Evolutionary conservation across 2,329 filamentous ascomycete species (phyloP).

Genomic region (Fusarium sp.): DNA sequence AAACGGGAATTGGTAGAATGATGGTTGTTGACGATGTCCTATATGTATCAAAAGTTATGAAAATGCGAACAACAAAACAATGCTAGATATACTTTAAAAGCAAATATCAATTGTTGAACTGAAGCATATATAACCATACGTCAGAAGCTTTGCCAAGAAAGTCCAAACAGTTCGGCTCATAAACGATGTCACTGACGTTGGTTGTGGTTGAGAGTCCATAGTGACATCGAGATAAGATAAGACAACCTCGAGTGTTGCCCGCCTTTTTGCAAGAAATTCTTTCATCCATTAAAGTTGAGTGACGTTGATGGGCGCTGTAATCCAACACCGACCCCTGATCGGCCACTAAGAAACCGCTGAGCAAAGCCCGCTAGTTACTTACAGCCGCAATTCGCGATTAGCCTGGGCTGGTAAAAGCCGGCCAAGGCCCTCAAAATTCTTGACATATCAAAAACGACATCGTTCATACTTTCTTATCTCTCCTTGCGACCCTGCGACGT

Average conservation of each 20-base stretch:
- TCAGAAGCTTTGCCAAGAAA: not conserved
- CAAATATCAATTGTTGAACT: not conserved
- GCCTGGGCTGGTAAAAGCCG: constrained; percentile 5
- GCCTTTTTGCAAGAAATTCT: constrained; percentile 23
- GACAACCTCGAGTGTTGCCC: not conserved
- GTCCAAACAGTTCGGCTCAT: not conserved
- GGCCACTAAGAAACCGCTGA: constrained; percentile 28
- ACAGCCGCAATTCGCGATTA: constrained; percentile 37
- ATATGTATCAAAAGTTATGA: not conserved
- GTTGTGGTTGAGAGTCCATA: not conserved
- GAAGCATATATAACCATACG: not conserved
- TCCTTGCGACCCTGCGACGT: constrained; percentile 32
- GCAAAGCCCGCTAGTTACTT: constrained; percentile 18
- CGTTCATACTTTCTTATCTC: constrained; percentile 26
- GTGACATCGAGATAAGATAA: constrained; percentile 19
- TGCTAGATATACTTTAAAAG: no score
- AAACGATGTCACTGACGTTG: constrained; percentile 2
- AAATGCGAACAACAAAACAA: not conserved
- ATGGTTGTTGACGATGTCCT: not conserved
- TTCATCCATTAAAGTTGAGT: constrained; percentile 9
- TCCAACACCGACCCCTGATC: constrained; percentile 12
- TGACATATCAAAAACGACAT: constrained; percentile 36
- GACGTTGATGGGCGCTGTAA: constrained; percentile 10
- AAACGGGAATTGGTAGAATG: constrained; percentile 44
- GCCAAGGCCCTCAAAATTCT: constrained; percentile 36